Evolutionary conservation across 129 eudicot species (phyloP).

Genomic region (Pulicaria dysenterica): DNA sequence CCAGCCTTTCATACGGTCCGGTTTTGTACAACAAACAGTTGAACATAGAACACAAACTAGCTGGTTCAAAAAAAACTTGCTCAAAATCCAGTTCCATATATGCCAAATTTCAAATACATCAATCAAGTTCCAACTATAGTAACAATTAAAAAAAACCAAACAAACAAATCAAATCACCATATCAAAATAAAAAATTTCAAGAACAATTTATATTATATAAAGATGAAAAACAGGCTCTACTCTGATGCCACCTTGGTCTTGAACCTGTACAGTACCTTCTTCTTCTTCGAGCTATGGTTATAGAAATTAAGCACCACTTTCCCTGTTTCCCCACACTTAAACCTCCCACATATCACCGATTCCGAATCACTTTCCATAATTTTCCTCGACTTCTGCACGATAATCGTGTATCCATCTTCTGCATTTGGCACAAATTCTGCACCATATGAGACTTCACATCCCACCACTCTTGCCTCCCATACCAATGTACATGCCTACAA

Average conservation of each 20-base stretch:
- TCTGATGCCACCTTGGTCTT: slow-evolving; percentile 58
- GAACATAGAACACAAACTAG: neutral
- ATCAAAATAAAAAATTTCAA: slow-evolving; percentile 25
- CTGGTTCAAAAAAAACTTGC: neutral
- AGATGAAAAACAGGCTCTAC: slow-evolving; percentile 22
- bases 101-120: slow-evolving; percentile 29
- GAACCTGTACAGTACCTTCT: slow-evolving; percentile 89
- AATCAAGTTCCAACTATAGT: slow-evolving; percentile 21
- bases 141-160: slow-evolving; percentile 22
- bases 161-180: slow-evolving; percentile 37
- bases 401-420: slow-evolving; percentile 71
- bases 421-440: slow-evolving; percentile 77
- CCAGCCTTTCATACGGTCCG: too few relatives aligned
- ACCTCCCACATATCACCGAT: slow-evolving; percentile 56
- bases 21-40: too few relatives aligned
- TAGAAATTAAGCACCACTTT: slow-evolving; percentile 75
- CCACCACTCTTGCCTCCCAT: slow-evolving; percentile 79
- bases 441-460: slow-evolving; percentile 69
- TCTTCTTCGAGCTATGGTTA: slow-evolving; percentile 79
- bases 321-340: slow-evolving; percentile 68
- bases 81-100: slow-evolving; percentile 29
- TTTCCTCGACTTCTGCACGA: slow-evolving; percentile 64
- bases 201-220: slow-evolving; percentile 16
- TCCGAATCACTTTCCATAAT: slow-evolving; percentile 46
- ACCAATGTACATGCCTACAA: slow-evolving; percentile 52